Evolutionary conservation across 495 filamentous ascomycete species (phyloP).

Genomic region (Umbilicaria muhlenbergii): DNA sequence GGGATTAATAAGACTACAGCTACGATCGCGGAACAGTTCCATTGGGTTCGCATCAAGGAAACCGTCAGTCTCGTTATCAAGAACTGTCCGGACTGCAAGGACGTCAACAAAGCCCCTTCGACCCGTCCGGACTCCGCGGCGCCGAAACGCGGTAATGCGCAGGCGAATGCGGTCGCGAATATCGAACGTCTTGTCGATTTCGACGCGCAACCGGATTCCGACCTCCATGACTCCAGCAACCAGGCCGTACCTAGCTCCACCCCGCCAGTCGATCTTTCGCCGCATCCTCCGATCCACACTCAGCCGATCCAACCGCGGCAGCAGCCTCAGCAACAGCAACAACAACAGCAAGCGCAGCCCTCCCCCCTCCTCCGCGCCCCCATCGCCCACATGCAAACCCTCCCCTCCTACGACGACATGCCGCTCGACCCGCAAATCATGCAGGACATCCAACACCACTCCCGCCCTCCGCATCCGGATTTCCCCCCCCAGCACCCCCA

Average conservation of each 20-base stretch:
- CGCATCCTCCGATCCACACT: background rate
- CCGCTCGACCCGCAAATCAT: background rate
- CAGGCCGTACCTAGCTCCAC: background rate
- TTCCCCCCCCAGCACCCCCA: no score
- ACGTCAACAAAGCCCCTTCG: slow-evolving; percentile 38
- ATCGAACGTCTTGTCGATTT: slow-evolving; percentile 13
- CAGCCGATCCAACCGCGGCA: no score
- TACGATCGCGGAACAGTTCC: slow-evolving; percentile 81
- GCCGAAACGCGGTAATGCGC: background rate
- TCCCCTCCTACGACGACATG: slow-evolving; percentile 1
- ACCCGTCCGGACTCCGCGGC: slow-evolving; percentile 3
- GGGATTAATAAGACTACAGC: slow-evolving; percentile 98
- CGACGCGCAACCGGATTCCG: background rate
- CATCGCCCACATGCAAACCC: slow-evolving; percentile 6
- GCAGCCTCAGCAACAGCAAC: background rate
- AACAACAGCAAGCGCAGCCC: background rate
- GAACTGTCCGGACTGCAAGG: slow-evolving; percentile 83
- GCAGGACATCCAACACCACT: background rate
- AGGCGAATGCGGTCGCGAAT: background rate
- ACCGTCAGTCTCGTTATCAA: slow-evolving; percentile 89
- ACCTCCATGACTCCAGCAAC: background rate
- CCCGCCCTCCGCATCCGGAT: background rate
- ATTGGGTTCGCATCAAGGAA: slow-evolving; percentile 99
- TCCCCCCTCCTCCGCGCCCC: background rate
- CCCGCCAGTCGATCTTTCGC: background rate